Conservation (phyloP, 129 eudicot genomes). For the Pseudognaphalium luteoalbum region DNA sequence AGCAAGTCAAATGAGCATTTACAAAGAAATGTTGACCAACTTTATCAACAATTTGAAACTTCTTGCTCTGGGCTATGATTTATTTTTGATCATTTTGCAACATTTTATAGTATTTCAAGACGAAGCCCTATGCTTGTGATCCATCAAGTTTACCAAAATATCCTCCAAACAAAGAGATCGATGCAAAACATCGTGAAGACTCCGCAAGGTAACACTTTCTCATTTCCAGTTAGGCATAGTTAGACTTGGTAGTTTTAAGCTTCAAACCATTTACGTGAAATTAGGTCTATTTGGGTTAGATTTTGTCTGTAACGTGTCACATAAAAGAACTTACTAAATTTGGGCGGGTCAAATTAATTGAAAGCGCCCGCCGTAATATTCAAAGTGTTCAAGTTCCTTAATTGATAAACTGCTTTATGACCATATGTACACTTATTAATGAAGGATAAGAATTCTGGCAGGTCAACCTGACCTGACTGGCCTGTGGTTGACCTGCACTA, state of each 20-base stretch:
- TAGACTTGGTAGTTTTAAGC: not conserved
- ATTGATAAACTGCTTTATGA: not conserved
- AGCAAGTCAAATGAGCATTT: conserved; percentile 9
- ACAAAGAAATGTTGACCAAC: not conserved
- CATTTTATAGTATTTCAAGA: conserved; percentile 62
- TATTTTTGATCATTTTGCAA: conserved; percentile 7
- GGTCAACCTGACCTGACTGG: too few species aligned
- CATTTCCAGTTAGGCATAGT: not conserved
- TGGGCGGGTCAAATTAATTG: not conserved
- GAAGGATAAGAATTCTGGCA: not conserved
- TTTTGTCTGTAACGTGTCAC: not conserved
- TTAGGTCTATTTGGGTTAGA: not conserved
- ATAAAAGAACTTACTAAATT: not conserved
- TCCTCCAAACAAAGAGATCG: conserved; percentile 98
- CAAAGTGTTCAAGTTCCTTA: not conserved
- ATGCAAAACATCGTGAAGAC: conserved; percentile 87
- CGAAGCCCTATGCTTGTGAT: conserved; percentile 87
- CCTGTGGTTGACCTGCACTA: not conserved
- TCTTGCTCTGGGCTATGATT: not conserved
- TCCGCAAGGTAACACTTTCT: conserved; percentile 52
- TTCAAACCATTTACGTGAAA: not conserved
- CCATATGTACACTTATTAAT: not conserved
- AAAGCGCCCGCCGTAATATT: not conserved
- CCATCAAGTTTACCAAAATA: conserved; percentile 92
- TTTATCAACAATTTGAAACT: not conserved